phyloP scores from a whole-genome alignment of 768 basidiomycete genomes.

The Pisolithus orientalis region DNA sequence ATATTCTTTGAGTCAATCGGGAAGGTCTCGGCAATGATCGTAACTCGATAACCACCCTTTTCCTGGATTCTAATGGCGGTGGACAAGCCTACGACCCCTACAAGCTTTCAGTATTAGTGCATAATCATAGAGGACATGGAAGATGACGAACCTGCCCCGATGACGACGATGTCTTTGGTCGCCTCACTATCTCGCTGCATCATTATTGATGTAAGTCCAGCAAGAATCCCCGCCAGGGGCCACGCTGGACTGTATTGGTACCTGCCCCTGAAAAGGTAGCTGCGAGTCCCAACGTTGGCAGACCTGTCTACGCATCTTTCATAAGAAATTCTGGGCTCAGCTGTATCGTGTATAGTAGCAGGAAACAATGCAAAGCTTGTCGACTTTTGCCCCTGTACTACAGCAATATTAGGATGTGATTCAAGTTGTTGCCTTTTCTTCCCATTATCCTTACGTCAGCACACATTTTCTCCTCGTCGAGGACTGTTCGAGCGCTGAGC shows the following conservation, averaged over 20 bases:
- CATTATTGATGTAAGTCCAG: no score
- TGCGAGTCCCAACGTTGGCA: no score
- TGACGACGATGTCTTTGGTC: slow-evolving; percentile 27
- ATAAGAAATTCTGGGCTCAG: no score
- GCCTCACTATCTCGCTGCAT: not conserved
- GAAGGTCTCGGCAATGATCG: slow-evolving; percentile 63
- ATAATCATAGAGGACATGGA: not conserved
- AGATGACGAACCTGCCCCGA: slow-evolving; percentile 33
- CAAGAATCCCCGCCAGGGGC: no score
- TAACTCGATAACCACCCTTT: slow-evolving; percentile 53
- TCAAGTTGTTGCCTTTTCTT: no score
- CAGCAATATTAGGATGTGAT: no score
- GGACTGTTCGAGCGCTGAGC: not conserved
- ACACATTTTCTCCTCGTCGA: slow-evolving; percentile 3
- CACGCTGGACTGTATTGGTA: no score
- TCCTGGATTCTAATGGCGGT: slow-evolving; percentile 70
- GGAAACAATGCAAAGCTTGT: no score
- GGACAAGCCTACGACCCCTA: slow-evolving; percentile 75
- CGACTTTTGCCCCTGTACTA: no score
- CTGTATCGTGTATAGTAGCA: no score
- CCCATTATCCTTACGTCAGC: slow-evolving; percentile 1
- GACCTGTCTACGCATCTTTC: no score
- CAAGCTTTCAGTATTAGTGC: not conserved
- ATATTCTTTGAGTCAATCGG: slow-evolving; percentile 71
- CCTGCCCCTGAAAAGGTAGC: not conserved